Conservation (phyloP, 1,284 basidiomycete species). For the Microbotryum lychnidis-dioicae region DNA sequence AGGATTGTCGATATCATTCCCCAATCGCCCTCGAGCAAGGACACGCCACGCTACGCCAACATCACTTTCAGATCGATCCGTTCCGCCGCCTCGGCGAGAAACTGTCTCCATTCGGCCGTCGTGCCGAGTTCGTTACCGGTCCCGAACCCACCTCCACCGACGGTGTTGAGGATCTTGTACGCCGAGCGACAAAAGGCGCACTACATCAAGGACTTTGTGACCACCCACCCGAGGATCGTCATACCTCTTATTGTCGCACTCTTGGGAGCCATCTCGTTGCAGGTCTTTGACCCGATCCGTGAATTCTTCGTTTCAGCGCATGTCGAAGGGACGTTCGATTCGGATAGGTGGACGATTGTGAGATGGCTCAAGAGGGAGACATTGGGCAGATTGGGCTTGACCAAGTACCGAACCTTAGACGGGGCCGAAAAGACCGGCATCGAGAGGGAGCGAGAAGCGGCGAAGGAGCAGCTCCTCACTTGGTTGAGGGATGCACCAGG, state of each 20-base stretch:
- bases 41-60: constrained; percentile 57
- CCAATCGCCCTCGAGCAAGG: constrained; percentile 56
- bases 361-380: constrained; percentile 38
- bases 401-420: neutral
- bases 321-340: constrained; percentile 73
- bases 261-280: constrained; percentile 78
- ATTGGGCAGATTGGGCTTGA: constrained; percentile 26
- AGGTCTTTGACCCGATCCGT: constrained; percentile 85
- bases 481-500: constrained; percentile 70
- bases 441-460: constrained; percentile 46
- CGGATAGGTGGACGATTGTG: constrained; percentile 20
- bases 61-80: constrained; percentile 58
- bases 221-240: constrained; percentile 74
- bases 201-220: constrained; percentile 70
- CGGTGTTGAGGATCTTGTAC: constrained; percentile 30
- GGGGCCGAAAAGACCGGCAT: constrained; percentile 14
- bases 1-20: constrained; percentile 60
- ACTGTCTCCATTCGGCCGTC: constrained; percentile 68
- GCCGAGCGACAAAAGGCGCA: constrained; percentile 44
- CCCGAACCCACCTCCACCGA: constrained; percentile 29
- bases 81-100: constrained; percentile 72
- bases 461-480: constrained; percentile 56
- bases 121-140: constrained; percentile 35
- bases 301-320: constrained; percentile 74
- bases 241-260: constrained; percentile 79